Base-by-base conservation (phyloP, 768 basidiomycete genomes). In the Multifurca ochricompacta region DNA sequence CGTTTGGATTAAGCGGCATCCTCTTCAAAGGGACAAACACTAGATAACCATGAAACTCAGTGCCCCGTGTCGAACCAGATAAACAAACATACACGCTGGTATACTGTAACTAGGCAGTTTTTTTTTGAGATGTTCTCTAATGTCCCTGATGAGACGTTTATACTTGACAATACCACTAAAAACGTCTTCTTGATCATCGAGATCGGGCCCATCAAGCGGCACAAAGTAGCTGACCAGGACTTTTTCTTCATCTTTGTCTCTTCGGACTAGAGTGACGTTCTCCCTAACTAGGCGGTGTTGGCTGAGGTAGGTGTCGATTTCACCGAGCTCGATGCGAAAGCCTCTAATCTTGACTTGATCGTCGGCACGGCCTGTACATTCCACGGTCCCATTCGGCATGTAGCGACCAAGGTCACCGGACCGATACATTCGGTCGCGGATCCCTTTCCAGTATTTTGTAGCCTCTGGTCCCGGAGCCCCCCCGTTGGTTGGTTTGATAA, bases 291-390 rank as follows among this genome's bases (percentile, higher is more conserved):
- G 79, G 7, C 91, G 87, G 66, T 98, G 94, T 64, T 93, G 85
- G 62, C 87, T 89, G 53, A 99, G 81, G 71, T 95, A 85, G 0
- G 90, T 96, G 67, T 99, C 96, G 60, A 99, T 96, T 69, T 99
- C 96, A 14, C 94, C 94, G 6, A 98, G 79, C 68, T 99, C 96
- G 64, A 99, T 98, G 23, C 96, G 79, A 83, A 99, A 99, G 2
- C 96, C 96, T 51, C 96, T 88, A 69, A 99, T 98, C 73, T 99
- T 98, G 72, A 99, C 91, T 66, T 99, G 96, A 66, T 98, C 95
- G 66, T 99, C 96, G 2, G 95, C 94, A 19, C 96, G 82, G 18
- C 96, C 96, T 0, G 90, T 93, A 67, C 96, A 98, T 68, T 99
- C 96, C 10, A 99, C 96, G 30, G 80, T 82, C 4, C 96, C 96